phyloP scores from a whole-genome alignment of 1,284 basidiomycete species.

The Tremellales sp. region DNA sequence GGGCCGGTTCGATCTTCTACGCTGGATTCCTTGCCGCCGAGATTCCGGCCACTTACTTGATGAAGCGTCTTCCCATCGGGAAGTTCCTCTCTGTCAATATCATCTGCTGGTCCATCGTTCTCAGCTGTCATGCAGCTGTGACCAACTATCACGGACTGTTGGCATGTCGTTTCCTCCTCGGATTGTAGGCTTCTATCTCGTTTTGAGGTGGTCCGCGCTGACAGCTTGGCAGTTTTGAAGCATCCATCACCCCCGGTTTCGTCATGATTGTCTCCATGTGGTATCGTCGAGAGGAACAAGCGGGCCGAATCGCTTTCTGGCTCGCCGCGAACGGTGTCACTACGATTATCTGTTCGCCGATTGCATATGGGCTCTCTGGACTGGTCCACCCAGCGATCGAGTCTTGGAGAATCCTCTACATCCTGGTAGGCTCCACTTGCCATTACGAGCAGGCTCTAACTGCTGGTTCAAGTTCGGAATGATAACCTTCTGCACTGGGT shows the following conservation, averaged over 20 bases:
- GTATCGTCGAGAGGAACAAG: slow-evolving; percentile 2
- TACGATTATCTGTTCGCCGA: slow-evolving; percentile 22
- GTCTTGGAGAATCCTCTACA: slow-evolving; percentile 24
- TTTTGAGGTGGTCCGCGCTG: too few relatives aligned
- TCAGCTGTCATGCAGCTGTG: slow-evolving; percentile 21
- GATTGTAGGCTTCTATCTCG: slow-evolving; percentile 16
- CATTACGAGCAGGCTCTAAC: too few relatives aligned
- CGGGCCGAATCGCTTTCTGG: slow-evolving; percentile 4
- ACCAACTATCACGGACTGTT: slow-evolving; percentile 29
- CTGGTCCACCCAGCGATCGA: slow-evolving; percentile 11
- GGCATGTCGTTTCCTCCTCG: slow-evolving; percentile 28
- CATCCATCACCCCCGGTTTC: slow-evolving; percentile 23
- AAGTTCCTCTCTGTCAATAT: slow-evolving; percentile 23
- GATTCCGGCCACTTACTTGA: slow-evolving; percentile 18
- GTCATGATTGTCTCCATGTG: slow-evolving; percentile 2
- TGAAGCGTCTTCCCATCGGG: slow-evolving; percentile 20
- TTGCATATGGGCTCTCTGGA: slow-evolving; percentile 26
- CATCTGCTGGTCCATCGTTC: slow-evolving; percentile 31
- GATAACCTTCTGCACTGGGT: slow-evolving; percentile 25
- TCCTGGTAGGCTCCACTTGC: slow-evolving; percentile 10
- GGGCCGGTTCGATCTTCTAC: slow-evolving; percentile 16
- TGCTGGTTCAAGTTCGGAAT: slow-evolving; percentile 5
- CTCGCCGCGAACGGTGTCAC: slow-evolving; percentile 20
- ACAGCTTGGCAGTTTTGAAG: slow-evolving; percentile 28
- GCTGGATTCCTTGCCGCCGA: slow-evolving; percentile 29